phyloP scores from a whole-genome alignment of 495 filamentous ascomycete genomes.

The Xylaria grammica region DNA sequence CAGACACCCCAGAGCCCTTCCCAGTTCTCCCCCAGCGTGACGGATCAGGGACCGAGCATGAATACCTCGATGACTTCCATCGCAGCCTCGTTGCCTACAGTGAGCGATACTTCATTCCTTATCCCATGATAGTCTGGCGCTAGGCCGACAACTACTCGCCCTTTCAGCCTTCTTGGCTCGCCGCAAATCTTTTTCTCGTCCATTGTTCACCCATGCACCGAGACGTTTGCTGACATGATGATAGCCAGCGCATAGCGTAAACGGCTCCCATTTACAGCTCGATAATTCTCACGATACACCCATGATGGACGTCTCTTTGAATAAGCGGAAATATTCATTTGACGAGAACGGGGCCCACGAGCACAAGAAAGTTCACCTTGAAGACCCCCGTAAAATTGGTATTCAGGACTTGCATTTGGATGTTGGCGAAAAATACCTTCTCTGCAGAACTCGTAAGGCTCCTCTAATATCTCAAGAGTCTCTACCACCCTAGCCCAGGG shows the following conservation, averaged over 20 bases:
- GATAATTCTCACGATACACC: conserved; percentile 48
- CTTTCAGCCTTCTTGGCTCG: neutral
- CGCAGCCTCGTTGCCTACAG: conserved; percentile 52
- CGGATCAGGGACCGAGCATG: conserved; percentile 50
- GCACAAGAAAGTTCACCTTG: conserved; percentile 61
- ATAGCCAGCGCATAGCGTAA: conserved; percentile 61
- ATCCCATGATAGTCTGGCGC: neutral
- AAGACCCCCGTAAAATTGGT: conserved; percentile 54
- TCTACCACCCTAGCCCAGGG: conserved; percentile 25
- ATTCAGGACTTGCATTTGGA: conserved; percentile 61
- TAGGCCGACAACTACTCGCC: neutral
- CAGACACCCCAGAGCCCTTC: conserved; percentile 66
- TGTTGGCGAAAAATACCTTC: conserved; percentile 63
- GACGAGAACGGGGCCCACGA: conserved; percentile 54
- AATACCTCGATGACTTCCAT: conserved; percentile 50
- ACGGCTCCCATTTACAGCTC: conserved; percentile 50
- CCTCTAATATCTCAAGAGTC: conserved; percentile 44
- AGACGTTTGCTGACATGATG: neutral
- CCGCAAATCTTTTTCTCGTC: neutral
- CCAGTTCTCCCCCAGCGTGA: conserved; percentile 54
- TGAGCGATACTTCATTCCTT: conserved; percentile 20
- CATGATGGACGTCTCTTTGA: conserved; percentile 49
- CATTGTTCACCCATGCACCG: conserved; percentile 1
- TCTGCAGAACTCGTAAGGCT: conserved; percentile 67
- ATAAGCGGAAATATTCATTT: conserved; percentile 60